Evolutionary conservation across 345 rosid species (phyloP).

Genomic region (Brassica incana): DNA sequence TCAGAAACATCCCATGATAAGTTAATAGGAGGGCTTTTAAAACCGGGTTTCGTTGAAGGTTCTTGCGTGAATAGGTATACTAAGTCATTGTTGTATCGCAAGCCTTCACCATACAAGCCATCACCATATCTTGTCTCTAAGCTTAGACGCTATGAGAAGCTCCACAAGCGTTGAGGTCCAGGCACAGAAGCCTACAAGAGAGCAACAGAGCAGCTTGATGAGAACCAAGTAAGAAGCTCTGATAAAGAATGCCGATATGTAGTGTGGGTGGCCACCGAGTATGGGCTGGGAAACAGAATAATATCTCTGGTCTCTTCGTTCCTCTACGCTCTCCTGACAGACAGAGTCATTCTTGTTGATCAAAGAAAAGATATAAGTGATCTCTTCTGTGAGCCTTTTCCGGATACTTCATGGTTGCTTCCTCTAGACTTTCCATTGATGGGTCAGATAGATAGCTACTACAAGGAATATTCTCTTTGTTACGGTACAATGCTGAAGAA

Average conservation of each 20-base stretch:
- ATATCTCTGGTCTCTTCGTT: slow-evolving; percentile 54
- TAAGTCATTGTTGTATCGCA: slow-evolving; percentile 31
- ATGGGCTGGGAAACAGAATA: slow-evolving; percentile 65
- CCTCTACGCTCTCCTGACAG: slow-evolving; percentile 62
- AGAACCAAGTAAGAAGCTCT: not conserved
- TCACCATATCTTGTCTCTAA: slow-evolving; percentile 41
- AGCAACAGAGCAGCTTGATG: slow-evolving; percentile 25
- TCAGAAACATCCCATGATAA: slow-evolving; percentile 12
- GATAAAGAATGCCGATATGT: slow-evolving; percentile 50
- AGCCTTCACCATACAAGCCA: slow-evolving; percentile 40
- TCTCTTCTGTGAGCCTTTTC: slow-evolving; percentile 69
- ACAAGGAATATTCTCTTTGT: slow-evolving; percentile 23
- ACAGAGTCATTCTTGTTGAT: slow-evolving; percentile 56
- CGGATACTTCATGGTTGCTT: slow-evolving; percentile 54
- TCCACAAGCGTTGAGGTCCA: slow-evolving; percentile 47
- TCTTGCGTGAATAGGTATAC: slow-evolving; percentile 45
- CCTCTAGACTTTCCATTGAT: slow-evolving; percentile 52
- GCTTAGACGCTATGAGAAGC: slow-evolving; percentile 42
- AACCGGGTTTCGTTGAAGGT: slow-evolving; percentile 21
- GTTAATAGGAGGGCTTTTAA: slow-evolving; percentile 40
- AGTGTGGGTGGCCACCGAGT: slow-evolving; percentile 48
- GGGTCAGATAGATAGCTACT: slow-evolving; percentile 36
- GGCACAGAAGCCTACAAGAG: slow-evolving; percentile 31
- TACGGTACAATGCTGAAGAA: slow-evolving; percentile 21
- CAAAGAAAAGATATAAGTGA: slow-evolving; percentile 50